phyloP scores from a whole-genome alignment of 257 asterid genomes.

The Striga asiatica region DNA sequence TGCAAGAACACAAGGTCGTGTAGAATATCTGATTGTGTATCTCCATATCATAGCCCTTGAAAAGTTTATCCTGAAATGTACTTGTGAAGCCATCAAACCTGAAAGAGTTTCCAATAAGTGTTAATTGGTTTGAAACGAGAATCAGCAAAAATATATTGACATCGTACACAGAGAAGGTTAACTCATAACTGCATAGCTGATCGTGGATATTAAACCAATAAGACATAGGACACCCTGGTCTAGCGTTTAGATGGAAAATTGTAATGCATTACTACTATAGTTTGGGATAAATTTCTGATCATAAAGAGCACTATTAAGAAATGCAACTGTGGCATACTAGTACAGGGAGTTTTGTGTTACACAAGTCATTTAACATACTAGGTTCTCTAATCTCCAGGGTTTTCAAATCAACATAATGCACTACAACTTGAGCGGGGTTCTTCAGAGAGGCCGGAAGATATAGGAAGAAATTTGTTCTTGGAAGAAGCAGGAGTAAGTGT shows the following conservation, averaged over 20 bases:
- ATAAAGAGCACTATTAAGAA: not conserved
- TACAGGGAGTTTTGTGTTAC: not conserved
- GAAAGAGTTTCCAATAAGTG: constrained; percentile 19
- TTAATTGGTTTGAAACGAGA: not conserved
- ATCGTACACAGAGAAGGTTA: not conserved
- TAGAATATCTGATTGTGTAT: constrained; percentile 95
- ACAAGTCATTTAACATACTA: not conserved
- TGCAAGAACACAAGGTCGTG: constrained; percentile 91
- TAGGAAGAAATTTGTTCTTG: no score
- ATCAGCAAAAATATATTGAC: not conserved
- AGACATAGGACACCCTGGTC: not conserved
- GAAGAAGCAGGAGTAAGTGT: no score
- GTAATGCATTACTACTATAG: not conserved
- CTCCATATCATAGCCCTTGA: constrained; percentile 95
- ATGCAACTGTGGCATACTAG: not conserved
- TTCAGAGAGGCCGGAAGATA: no score
- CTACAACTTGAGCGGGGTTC: no score
- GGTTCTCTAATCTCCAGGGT: not conserved
- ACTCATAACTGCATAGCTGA: not conserved
- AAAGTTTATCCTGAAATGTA: constrained; percentile 97
- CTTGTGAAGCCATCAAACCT: constrained; percentile 99
- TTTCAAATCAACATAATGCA: no score
- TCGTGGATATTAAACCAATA: constrained; percentile 11
- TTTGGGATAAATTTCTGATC: constrained; percentile 1
- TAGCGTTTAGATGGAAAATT: not conserved